Percentiles rank a stretch among this genome's conserved stretches.
These are phyloP conservation scores for Kodamaea fukazawae DNA, from an alignment of 805 yeast genomes.

Conservation along the genomic window DNA sequence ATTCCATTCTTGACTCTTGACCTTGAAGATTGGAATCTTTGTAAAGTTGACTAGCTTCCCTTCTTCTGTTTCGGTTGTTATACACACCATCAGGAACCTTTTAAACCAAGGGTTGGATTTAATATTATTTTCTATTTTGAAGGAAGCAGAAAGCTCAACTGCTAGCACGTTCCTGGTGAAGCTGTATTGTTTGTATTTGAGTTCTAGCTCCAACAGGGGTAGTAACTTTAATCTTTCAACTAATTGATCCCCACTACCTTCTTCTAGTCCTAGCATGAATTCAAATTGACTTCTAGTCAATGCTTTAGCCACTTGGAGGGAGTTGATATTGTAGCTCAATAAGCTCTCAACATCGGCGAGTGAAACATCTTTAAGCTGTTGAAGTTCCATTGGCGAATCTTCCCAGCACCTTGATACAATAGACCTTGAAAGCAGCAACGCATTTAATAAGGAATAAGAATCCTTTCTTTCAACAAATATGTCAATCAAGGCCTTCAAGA, in stretches of 20 bases:
- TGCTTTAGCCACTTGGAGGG: neutral
- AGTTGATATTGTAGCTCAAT: neutral
- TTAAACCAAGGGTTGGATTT: neutral
- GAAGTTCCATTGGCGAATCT: slow-evolving; percentile 40
- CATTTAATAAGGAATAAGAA: slow-evolving; percentile 37
- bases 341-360: slow-evolving; percentile 32
- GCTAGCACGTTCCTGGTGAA: too few species aligned
- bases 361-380: slow-evolving; percentile 50
- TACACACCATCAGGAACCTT: slow-evolving; percentile 22
- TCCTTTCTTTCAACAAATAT: slow-evolving; percentile 41
- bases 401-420: slow-evolving; percentile 52
- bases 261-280: neutral
- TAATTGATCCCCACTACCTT: neutral
- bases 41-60: slow-evolving; percentile 47
- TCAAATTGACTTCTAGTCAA: slow-evolving; percentile 1
- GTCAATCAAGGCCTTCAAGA: slow-evolving; percentile 45
- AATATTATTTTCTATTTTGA: neutral
- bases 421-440: slow-evolving; percentile 39
- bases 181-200: neutral
- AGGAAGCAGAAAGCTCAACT: neutral
- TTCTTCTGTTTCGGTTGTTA: slow-evolving; percentile 28
- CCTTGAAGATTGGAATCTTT: slow-evolving; percentile 29
- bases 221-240: neutral
- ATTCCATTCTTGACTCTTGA: too few species aligned
- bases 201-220: slow-evolving; percentile 1